Evolutionary conservation across 2,329 filamentous ascomycete genomes (phyloP), one percentile per base, ranked within the genome.

Genomic region (Neofusicoccum ribis): DNA sequence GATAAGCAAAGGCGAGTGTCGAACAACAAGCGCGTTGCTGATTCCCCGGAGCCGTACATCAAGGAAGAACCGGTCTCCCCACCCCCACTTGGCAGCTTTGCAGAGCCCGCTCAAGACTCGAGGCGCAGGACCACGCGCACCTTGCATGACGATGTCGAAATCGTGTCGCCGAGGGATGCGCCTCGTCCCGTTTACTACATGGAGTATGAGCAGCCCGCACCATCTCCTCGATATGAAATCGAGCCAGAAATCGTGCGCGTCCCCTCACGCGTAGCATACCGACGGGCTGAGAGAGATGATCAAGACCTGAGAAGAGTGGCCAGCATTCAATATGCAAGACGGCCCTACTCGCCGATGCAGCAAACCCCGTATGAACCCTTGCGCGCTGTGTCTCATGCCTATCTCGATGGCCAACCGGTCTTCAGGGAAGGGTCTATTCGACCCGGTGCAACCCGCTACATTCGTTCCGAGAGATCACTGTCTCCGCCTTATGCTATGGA

Each of bases 1-100:
- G 71, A 77, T 71, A 70, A 77, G 69, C 72, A 74, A 36, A 79
- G 78, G 66, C 75, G 74, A 66, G 66, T 76, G 72, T 49, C 51
- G 15, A 67, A 63, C 39, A 67, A 62, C 43, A 51, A 67, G 27
- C 70, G 39, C 72, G 67, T 27, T 61, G 63, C 63, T 52, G 63
- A 60, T 39, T 78, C 76, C 14, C 77, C 76, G 2, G 34, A 83
- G 64, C 78, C 84, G 8, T 83, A 83, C 68, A 86, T 89, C 72
- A 89, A 89, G 72, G 82, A 86, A 69, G 87, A 89, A 71, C 86
- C 86, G 7, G 77, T 87, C 17, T 89, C 87, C 12, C 87, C 87
- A 20, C 85, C 85, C 47, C 83, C 84, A 1, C 84, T 88, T 66
- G 76, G 80, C 14, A 70, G 70, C 20, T 68, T 78, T 47, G 67